phyloP scores from a whole-genome alignment of 2,329 filamentous ascomycete genomes.

The Aspergillus sp. region DNA sequence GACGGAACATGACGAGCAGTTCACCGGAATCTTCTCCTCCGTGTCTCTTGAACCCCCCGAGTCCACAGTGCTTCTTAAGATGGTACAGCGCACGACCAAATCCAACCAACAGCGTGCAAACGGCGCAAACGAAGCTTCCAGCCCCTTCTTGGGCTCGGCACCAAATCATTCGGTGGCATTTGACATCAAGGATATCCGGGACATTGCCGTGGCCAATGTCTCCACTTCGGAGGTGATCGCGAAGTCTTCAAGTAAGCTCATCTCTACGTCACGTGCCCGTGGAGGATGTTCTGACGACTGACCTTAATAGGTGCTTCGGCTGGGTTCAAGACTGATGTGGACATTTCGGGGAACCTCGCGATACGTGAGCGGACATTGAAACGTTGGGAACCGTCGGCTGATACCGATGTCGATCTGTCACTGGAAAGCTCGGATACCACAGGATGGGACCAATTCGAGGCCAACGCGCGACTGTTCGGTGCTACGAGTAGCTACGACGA shows the following conservation, averaged over 20 bases:
- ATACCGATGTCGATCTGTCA: conserved; percentile 63
- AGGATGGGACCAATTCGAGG: conserved; percentile 90
- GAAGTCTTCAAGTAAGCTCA: conserved; percentile 58
- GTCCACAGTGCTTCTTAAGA: conserved; percentile 61
- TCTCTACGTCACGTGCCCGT: neutral
- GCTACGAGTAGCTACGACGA: conserved; percentile 89
- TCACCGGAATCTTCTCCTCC: conserved; percentile 60
- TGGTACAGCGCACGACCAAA: conserved; percentile 56
- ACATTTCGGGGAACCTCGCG: conserved; percentile 74
- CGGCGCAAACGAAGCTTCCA: conserved; percentile 40
- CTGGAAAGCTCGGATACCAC: conserved; percentile 60
- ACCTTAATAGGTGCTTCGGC: conserved; percentile 58
- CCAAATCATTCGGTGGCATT: conserved; percentile 58
- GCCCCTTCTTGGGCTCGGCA: conserved; percentile 42
- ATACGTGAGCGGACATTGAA: conserved; percentile 74
- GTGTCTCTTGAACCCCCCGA: conserved; percentile 53
- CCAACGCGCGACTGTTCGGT: conserved; percentile 84
- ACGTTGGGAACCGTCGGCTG: conserved; percentile 73
- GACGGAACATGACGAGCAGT: conserved; percentile 60
- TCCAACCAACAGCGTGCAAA: conserved; percentile 38
- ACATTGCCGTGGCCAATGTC: conserved; percentile 56
- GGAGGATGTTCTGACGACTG: neutral
- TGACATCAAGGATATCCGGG: conserved; percentile 59
- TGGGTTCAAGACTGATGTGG: conserved; percentile 80
- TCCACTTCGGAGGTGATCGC: conserved; percentile 50